phyloP scores from a whole-genome alignment of 441 rosid species.

The Adansonia madagascariensis region DNA sequence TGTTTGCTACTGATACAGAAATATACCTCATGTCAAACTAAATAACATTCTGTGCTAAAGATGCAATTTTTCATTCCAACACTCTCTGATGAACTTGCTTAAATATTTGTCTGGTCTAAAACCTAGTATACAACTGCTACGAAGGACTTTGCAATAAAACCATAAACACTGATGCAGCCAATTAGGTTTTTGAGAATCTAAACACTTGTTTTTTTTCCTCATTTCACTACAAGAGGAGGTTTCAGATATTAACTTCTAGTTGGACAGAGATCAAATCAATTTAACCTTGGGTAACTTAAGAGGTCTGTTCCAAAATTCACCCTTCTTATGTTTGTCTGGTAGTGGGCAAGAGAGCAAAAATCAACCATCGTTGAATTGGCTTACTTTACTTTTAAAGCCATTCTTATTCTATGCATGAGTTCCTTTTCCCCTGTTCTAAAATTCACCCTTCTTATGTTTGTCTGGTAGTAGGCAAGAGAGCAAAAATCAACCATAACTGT shows the following conservation, averaged over 20 bases:
- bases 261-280: conserved; percentile 8
- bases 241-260: conserved; percentile 1
- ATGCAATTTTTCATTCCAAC: neutral
- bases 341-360: neutral
- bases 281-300: neutral
- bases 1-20: neutral
- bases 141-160: neutral
- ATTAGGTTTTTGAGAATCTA: conserved; percentile 12
- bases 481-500: neutral
- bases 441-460: neutral
- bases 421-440: neutral
- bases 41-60: neutral
- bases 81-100: neutral
- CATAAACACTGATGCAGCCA: neutral
- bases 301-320: neutral
- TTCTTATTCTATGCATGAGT: neutral
- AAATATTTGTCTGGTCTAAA: neutral
- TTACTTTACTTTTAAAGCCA: neutral
- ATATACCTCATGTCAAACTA: neutral
- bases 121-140: neutral
- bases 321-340: neutral
- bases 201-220: neutral
- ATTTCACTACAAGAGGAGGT: conserved; percentile 10
- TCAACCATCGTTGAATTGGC: neutral
- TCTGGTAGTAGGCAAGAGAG: neutral